phyloP scores from a whole-genome alignment of 306 rosid species.

The Sicyos edulis region DNA sequence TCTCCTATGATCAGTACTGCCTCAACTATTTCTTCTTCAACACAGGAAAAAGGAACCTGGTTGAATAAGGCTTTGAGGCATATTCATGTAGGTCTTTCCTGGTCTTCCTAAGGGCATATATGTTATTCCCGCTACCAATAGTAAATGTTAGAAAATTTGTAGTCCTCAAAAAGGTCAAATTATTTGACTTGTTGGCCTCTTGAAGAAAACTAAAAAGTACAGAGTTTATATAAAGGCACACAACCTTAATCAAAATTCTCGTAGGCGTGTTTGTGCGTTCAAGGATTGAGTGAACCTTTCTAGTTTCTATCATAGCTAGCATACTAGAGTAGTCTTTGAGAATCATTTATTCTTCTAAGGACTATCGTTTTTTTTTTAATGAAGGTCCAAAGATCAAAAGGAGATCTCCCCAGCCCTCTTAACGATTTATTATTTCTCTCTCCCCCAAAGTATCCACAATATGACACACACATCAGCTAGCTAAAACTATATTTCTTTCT shows the following conservation, averaged over 20 bases:
- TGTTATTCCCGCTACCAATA: not conserved
- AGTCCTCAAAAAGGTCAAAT: not conserved
- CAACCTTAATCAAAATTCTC: not conserved
- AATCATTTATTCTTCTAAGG: not conserved
- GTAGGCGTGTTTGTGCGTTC: not conserved
- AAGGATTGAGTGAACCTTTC: not conserved
- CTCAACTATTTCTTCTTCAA: not conserved
- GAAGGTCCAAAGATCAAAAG: too few relatives aligned
- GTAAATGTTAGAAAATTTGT: not conserved
- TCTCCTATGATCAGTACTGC: not conserved
- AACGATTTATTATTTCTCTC: too few relatives aligned
- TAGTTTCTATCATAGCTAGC: not conserved
- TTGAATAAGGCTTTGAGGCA: not conserved
- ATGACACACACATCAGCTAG: too few relatives aligned
- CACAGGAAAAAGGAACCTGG: not conserved
- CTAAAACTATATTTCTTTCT: too few relatives aligned
- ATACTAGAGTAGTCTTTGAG: not conserved
- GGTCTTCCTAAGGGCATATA: not conserved
- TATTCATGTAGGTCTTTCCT: constrained; percentile 6
- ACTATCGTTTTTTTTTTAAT: not conserved
- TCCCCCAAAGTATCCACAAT: too few relatives aligned
- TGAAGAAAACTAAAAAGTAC: not conserved
- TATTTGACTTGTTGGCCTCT: not conserved
- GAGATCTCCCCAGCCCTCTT: too few relatives aligned
- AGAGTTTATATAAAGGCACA: not conserved